phyloP scores from a whole-genome alignment of 108 stramenopile species.

The Bacterosira constricta region DNA sequence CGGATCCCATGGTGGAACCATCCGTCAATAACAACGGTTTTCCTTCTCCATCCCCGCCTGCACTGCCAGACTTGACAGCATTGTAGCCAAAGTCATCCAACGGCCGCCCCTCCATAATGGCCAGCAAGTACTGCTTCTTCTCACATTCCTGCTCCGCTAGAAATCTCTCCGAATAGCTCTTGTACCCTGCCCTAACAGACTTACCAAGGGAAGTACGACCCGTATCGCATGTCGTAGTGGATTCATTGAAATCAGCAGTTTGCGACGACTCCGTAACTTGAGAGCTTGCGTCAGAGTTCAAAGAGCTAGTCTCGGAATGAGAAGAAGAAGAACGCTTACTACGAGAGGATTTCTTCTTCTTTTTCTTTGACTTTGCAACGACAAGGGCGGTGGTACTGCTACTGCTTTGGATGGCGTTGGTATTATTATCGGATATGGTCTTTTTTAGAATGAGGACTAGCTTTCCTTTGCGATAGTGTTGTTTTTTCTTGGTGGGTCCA shows the following conservation, averaged over 20 bases:
- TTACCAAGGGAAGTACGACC: slow-evolving; percentile 27
- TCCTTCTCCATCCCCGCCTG: slow-evolving; percentile 2
- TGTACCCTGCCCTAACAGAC: slow-evolving; percentile 29
- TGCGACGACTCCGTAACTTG: too few relatives aligned
- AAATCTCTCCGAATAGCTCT: slow-evolving; percentile 39
- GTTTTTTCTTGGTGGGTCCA: slow-evolving; percentile 39
- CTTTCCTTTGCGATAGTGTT: slow-evolving; percentile 44
- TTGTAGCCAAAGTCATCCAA: background rate
- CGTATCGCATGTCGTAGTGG: slow-evolving; percentile 3
- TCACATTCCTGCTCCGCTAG: slow-evolving; percentile 34
- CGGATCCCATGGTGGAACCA: background rate
- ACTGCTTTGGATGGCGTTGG: too few relatives aligned
- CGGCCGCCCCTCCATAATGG: slow-evolving; percentile 9
- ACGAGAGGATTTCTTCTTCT: too few relatives aligned
- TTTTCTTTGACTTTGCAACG: background rate
- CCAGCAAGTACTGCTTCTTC: slow-evolving; percentile 3
- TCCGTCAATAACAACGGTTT: background rate
- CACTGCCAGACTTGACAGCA: too few relatives aligned
- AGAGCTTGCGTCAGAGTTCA: too few relatives aligned
- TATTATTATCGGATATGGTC: slow-evolving; percentile 2
- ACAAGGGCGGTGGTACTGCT: background rate
- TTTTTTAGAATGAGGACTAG: slow-evolving; percentile 29
- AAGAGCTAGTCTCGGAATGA: too few relatives aligned
- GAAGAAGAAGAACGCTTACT: too few relatives aligned
- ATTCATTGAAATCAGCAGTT: too few relatives aligned